phyloP scores from a whole-genome alignment of 805 yeast genomes.

The Saccharomycopsis selenospora region DNA sequence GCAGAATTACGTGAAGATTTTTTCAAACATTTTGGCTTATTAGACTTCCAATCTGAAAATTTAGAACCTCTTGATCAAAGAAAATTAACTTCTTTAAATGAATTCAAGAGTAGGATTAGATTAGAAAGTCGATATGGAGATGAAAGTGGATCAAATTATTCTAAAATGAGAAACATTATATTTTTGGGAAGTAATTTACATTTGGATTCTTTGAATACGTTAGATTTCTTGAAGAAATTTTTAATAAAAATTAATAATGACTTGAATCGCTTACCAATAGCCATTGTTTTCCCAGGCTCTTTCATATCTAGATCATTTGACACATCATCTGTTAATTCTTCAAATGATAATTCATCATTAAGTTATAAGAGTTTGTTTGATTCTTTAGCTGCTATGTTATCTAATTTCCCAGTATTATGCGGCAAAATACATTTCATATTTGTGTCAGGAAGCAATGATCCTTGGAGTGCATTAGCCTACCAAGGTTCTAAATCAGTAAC shows the following conservation, averaged over 20 bases:
- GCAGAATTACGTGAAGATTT: slow-evolving; percentile 67
- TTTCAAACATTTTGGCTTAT: slow-evolving; percentile 64
- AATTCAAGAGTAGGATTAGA: neutral
- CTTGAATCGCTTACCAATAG: slow-evolving; percentile 42
- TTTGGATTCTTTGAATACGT: slow-evolving; percentile 50
- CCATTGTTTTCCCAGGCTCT: slow-evolving; percentile 77
- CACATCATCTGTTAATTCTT: slow-evolving; percentile 46
- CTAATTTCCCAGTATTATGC: slow-evolving; percentile 49
- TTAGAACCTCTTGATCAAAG: slow-evolving; percentile 11
- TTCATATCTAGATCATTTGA: slow-evolving; percentile 62
- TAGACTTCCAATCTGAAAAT: slow-evolving; percentile 46
- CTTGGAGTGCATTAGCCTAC: slow-evolving; percentile 74
- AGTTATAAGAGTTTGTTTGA: slow-evolving; percentile 66
- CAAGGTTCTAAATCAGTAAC: slow-evolving; percentile 47
- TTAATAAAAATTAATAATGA: slow-evolving; percentile 48
- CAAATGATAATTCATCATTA: slow-evolving; percentile 42
- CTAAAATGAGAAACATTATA: slow-evolving; percentile 45
- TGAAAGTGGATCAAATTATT: neutral
- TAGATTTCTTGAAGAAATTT: slow-evolving; percentile 61
- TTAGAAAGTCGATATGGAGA: slow-evolving; percentile 1
- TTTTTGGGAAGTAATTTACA: slow-evolving; percentile 70
- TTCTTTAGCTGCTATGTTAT: slow-evolving; percentile 56
- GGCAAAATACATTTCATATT: slow-evolving; percentile 53
- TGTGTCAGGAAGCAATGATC: slow-evolving; percentile 88
- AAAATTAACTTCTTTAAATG: slow-evolving; percentile 2